phyloP scores from a whole-genome alignment of 2,329 filamentous ascomycete genomes.

The Exserohilum turcica region DNA sequence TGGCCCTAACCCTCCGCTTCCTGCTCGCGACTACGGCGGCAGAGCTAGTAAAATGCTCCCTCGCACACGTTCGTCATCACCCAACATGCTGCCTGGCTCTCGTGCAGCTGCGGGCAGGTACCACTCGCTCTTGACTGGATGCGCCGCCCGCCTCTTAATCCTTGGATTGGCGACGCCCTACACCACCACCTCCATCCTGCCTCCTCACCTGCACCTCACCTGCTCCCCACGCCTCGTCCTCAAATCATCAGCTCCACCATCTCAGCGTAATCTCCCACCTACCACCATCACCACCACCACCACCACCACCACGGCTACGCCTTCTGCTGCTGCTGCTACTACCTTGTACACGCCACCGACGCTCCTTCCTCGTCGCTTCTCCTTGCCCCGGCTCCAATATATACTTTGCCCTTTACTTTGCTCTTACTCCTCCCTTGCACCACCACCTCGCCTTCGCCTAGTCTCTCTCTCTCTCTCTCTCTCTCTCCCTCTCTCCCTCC shows the following conservation, averaged over 20 bases:
- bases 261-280: neutral
- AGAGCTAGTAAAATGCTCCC: slow-evolving; percentile 41
- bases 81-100: slow-evolving; percentile 22
- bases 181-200: slow-evolving; percentile 21
- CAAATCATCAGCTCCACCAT: too few species aligned
- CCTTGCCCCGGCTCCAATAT: slow-evolving; percentile 4
- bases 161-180: slow-evolving; percentile 19
- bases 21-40: slow-evolving; percentile 45
- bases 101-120: slow-evolving; percentile 20
- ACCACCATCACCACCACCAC: slow-evolving; percentile 4
- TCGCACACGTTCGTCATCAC: slow-evolving; percentile 34
- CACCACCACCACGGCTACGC: slow-evolving; percentile 3
- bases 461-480: neutral
- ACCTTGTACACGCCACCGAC: slow-evolving; percentile 6
- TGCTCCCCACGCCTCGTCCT: slow-evolving; percentile 7
- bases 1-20: slow-evolving; percentile 11
- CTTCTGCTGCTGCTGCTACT: too few species aligned
- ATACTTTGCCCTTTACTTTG: neutral
- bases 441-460: neutral
- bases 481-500: neutral
- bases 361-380: slow-evolving; percentile 8
- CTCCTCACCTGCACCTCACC: too few species aligned
- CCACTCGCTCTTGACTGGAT: slow-evolving; percentile 18
- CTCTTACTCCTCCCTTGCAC: neutral
- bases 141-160: too few species aligned